These are phyloP conservation scores for Phoma sp. DNA, from an alignment of 2,329 filamentous ascomycete genomes.

Conservation along the genomic window DNA sequence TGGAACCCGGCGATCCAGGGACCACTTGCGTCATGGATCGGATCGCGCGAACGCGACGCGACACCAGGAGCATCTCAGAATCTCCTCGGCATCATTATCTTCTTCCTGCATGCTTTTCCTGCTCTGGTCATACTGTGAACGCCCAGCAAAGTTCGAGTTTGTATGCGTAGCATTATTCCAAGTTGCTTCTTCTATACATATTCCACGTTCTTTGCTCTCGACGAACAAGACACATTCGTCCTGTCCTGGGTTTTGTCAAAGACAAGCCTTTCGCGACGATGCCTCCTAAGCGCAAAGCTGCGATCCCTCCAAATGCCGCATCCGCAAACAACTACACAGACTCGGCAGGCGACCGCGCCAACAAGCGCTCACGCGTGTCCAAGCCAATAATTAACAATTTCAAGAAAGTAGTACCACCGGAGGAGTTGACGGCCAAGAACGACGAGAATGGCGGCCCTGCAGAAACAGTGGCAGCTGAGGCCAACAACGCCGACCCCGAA, in stretches of 20 bases:
- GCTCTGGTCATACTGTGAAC: no score
- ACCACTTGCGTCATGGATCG: slow-evolving; percentile 41
- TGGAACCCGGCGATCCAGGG: slow-evolving; percentile 28
- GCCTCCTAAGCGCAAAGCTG: slow-evolving; percentile 44
- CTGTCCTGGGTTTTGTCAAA: not conserved
- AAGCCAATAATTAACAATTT: slow-evolving; percentile 36
- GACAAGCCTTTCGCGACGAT: slow-evolving; percentile 22
- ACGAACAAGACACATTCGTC: not conserved
- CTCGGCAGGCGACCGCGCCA: slow-evolving; percentile 38
- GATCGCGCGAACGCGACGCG: slow-evolving; percentile 25
- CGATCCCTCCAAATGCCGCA: slow-evolving; percentile 15
- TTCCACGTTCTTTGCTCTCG: not conserved
- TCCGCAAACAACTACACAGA: slow-evolving; percentile 45
- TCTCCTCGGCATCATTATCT: not conserved
- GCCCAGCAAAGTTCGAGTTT: not conserved
- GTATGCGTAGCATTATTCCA: not conserved
- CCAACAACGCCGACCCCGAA: not conserved
- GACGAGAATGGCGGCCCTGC: slow-evolving; percentile 26
- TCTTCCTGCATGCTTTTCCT: no score
- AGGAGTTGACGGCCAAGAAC: slow-evolving; percentile 18
- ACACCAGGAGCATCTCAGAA: not conserved
- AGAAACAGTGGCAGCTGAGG: slow-evolving; percentile 15
- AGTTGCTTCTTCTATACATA: no score
- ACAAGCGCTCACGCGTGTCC: slow-evolving; percentile 46
- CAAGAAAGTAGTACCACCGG: slow-evolving; percentile 18